A percentile compares a stretch with the other conserved stretches of the same genome.
Evolutionary conservation across 2,329 filamentous ascomycete genomes (phyloP).

Genomic region (Neofusicoccum kwambonambiense): DNA sequence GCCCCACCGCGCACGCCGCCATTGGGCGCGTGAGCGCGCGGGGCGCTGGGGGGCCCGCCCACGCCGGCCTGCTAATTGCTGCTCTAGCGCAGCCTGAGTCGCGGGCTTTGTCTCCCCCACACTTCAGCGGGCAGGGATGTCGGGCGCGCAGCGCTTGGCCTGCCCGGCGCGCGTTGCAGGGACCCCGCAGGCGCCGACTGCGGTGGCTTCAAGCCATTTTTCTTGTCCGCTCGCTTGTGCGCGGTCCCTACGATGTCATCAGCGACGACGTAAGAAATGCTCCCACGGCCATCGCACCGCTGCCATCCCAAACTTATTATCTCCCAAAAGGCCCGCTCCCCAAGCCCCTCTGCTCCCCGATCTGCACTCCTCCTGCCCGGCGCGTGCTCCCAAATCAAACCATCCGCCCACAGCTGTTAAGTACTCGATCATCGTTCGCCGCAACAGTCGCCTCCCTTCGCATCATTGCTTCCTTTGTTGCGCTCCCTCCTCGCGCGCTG

Average conservation of each 20-base stretch:
- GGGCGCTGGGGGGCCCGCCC: neutral
- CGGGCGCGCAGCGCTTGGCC: conserved; percentile 14
- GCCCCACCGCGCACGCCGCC: conserved; percentile 10
- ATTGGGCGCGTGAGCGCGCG: conserved; percentile 4
- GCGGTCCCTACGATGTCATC: conserved; percentile 18
- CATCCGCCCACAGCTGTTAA: conserved; percentile 1
- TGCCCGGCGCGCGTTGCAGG: conserved; percentile 12
- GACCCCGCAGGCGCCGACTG: conserved; percentile 18
- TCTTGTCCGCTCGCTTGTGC: conserved; percentile 17
- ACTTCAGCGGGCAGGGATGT: conserved; percentile 13
- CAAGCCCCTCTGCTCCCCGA: conserved; percentile 16
- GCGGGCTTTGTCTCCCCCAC: conserved; percentile 17
- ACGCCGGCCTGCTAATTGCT: conserved; percentile 8
- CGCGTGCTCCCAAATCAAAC: conserved; percentile 11
- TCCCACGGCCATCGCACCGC: conserved; percentile 17
- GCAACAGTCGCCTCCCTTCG: conserved; percentile 13
- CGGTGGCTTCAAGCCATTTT: conserved; percentile 17
- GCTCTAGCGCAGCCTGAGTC: conserved; percentile 15
- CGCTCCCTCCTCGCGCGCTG: conserved; percentile 4
- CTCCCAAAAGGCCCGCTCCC: conserved; percentile 14
- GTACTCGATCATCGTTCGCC: conserved; percentile 14
- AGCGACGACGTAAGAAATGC: conserved; percentile 18
- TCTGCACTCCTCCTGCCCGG: conserved; percentile 18
- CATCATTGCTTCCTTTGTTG: conserved; percentile 19
- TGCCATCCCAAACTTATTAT: conserved; percentile 16